These are phyloP conservation scores for Eucalyptus tenuipes DNA, from an alignment of 345 rosid species.

Conservation along the genomic window DNA sequence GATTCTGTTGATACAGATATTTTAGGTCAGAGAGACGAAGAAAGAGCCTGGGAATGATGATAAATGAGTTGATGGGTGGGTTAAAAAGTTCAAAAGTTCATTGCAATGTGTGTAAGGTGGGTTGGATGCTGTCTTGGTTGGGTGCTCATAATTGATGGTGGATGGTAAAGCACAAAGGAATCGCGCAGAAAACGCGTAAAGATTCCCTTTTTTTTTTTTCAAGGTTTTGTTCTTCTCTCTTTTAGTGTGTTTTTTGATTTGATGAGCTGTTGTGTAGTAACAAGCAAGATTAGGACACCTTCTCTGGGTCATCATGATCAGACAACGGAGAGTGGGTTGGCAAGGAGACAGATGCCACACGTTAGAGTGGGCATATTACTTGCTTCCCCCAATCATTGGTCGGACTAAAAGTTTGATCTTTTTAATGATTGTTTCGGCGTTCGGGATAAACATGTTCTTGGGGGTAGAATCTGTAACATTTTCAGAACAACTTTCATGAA, in stretches of 20 bases:
- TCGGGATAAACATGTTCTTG: not conserved
- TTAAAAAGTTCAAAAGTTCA: not conserved
- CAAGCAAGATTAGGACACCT: not conserved
- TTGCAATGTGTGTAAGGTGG: not conserved
- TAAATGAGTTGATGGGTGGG: not conserved
- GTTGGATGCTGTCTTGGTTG: not conserved
- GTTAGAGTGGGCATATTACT: not conserved
- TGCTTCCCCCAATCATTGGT: not conserved
- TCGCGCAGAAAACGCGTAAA: not conserved
- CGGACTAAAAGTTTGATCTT: not conserved
- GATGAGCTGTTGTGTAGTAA: not conserved
- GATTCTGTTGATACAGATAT: not conserved
- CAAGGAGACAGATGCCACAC: not conserved
- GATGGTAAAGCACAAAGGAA: not conserved
- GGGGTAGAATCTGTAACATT: not conserved
- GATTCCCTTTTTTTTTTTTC: not conserved
- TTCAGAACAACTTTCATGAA: not conserved
- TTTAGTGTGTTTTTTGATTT: not conserved
- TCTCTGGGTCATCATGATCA: not conserved
- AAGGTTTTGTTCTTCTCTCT: not conserved
- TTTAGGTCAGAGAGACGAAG: not conserved
- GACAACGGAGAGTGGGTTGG: not conserved
- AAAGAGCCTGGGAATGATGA: not conserved
- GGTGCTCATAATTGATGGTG: not conserved
- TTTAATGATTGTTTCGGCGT: not conserved